phyloP scores from a whole-genome alignment of 495 filamentous ascomycete species.

The Daldinia concentrica region DNA sequence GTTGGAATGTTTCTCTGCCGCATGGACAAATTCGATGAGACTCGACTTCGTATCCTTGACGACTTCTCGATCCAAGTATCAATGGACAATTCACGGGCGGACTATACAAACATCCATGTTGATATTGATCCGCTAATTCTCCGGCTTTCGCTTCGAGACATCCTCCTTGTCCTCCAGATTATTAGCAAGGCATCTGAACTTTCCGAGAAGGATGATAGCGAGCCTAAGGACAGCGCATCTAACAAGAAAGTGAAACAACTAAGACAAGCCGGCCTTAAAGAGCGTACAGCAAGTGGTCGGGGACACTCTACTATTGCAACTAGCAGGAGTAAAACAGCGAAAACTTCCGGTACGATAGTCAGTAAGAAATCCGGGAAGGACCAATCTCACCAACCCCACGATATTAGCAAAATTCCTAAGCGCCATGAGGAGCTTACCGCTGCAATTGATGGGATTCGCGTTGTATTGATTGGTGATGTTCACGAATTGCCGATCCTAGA shows the following conservation, averaged over 20 bases:
- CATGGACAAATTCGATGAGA: slow-evolving; percentile 95
- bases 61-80: slow-evolving; percentile 93
- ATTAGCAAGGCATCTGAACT: slow-evolving; percentile 92
- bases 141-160: slow-evolving; percentile 90
- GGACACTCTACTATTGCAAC: slow-evolving; percentile 66
- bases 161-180: slow-evolving; percentile 91
- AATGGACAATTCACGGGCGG: slow-evolving; percentile 79
- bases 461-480: slow-evolving; percentile 93
- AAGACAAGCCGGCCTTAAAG: slow-evolving; percentile 64
- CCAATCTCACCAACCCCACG: slow-evolving; percentile 44
- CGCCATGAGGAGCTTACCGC: slow-evolving; percentile 83
- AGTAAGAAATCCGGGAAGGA: slow-evolving; percentile 31
- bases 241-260: slow-evolving; percentile 72
- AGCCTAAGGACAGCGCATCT: slow-evolving; percentile 47
- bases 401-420: slow-evolving; percentile 46
- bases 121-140: slow-evolving; percentile 94
- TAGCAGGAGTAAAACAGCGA: slow-evolving; percentile 42
- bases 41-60: slow-evolving; percentile 87
- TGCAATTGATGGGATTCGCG: slow-evolving; percentile 84
- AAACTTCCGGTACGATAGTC: slow-evolving; percentile 29
- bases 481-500: slow-evolving; percentile 95
- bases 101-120: slow-evolving; percentile 79
- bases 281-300: slow-evolving; percentile 71
- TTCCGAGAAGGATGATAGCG: slow-evolving; percentile 65
- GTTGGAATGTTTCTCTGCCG: slow-evolving; percentile 98